These are phyloP conservation scores for Lagenidium giganteum DNA, from an alignment of 352 stramenopile genomes.

Conservation along the genomic window DNA sequence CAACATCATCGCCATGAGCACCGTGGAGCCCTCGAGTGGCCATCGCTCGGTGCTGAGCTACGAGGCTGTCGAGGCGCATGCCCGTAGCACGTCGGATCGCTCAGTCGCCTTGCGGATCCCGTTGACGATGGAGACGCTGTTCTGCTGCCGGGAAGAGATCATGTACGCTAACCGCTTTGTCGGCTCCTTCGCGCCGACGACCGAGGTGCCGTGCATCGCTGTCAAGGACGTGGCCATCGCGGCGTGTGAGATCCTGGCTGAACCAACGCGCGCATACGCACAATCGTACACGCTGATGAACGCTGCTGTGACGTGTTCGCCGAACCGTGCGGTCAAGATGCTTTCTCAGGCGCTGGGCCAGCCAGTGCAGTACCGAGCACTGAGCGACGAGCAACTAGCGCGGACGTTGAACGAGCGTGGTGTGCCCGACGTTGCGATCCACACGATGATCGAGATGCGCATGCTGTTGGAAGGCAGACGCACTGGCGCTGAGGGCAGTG, in stretches of 20 bases:
- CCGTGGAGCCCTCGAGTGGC: constrained; percentile 16
- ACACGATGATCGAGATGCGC: constrained; percentile 41
- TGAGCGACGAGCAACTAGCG: constrained; percentile 34
- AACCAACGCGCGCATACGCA: constrained; percentile 42
- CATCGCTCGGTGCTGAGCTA: constrained; percentile 21
- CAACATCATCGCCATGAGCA: constrained; percentile 46
- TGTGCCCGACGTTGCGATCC: constrained; percentile 34
- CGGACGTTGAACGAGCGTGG: constrained; percentile 45
- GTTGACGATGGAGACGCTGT: constrained; percentile 69
- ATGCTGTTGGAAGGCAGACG: constrained; percentile 34
- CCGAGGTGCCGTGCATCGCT: constrained; percentile 57
- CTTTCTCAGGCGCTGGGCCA: constrained; percentile 32
- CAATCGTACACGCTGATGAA: constrained; percentile 48
- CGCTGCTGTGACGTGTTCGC: constrained; percentile 30
- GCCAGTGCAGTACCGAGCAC: constrained; percentile 44
- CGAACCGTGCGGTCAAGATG: constrained; percentile 26
- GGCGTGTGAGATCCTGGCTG: constrained; percentile 36
- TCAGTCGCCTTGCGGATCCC: constrained; percentile 61
- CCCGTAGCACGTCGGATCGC: constrained; percentile 27
- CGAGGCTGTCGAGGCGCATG: constrained; percentile 65
- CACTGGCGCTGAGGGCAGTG: too few species aligned
- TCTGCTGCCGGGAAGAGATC: constrained; percentile 73
- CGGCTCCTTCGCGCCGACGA: constrained; percentile 38
- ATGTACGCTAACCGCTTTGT: constrained; percentile 63
- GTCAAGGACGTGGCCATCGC: constrained; percentile 57